Percentiles rank a stretch among this genome's conserved stretches.
phyloP scores from a whole-genome alignment of 1,284 basidiomycete genomes.

The Leccinum laetum region DNA sequence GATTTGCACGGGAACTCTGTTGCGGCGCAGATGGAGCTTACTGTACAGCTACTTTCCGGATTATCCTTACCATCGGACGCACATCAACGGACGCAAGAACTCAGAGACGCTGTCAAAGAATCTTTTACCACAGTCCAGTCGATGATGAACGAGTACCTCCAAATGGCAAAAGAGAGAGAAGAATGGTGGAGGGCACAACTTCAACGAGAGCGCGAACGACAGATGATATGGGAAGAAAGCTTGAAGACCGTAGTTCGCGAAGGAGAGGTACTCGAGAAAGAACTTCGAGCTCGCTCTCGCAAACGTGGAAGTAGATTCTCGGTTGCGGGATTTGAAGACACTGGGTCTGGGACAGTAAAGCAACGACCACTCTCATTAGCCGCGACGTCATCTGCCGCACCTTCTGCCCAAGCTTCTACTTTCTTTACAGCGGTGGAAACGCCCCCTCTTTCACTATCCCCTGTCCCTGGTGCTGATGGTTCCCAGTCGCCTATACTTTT shows the following conservation, averaged over 20 bases:
- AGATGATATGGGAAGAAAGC: conserved; percentile 92
- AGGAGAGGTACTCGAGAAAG: conserved; percentile 83
- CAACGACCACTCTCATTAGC: conserved; percentile 24
- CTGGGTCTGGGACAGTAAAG: conserved; percentile 27
- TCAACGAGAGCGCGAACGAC: conserved; percentile 70
- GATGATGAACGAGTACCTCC: conserved; percentile 69
- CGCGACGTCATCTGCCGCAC: conserved; percentile 7
- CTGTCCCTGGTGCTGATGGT: conserved; percentile 4
- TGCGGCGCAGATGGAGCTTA: conserved; percentile 80
- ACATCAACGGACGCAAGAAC: conserved; percentile 42
- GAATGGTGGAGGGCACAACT: conserved; percentile 71
- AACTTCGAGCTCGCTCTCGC: conserved; percentile 66
- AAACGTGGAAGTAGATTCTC: conserved; percentile 56
- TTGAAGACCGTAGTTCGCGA: conserved; percentile 84
- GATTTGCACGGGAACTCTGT: conserved; percentile 77
- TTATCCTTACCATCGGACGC: conserved; percentile 41
- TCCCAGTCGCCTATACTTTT: conserved; percentile 21
- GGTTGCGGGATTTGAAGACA: conserved; percentile 29
- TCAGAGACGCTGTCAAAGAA: conserved; percentile 61
- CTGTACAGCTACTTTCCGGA: conserved; percentile 63
- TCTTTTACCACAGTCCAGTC: conserved; percentile 59
- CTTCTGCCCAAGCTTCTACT: conserved; percentile 20
- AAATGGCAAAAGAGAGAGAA: conserved; percentile 82
- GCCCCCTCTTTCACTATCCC: conserved; percentile 10
- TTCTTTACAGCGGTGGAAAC: conserved; percentile 24